Base-by-base conservation (phyloP, 768 basidiomycete species). In the Termitomyces sp. region DNA sequence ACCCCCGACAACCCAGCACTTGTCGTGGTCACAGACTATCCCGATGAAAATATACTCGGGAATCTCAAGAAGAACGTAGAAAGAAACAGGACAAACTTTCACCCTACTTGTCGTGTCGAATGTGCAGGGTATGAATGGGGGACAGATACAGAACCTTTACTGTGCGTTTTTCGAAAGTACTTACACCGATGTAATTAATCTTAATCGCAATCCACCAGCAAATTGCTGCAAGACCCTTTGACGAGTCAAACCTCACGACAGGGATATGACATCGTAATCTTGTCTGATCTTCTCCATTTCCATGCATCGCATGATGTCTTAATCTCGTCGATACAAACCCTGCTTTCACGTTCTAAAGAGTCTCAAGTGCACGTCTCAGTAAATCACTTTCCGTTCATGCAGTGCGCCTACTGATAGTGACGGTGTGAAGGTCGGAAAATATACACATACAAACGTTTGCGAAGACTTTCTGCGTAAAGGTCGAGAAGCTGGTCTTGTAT, bases 241-340 rank as follows among this genome's bases (percentile, higher is more conserved):
- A 35, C 8, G 33, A 45, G 18, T 22, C 46, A 46, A 35, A 48
- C 28, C 38, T 22, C 35, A 16, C 45, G 38, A 20, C 40, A 54
- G 5, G 77, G 74, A 53, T 89, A 78, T 66, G 86, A 88, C 62
- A 63, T 80, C 18, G 72, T 90, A 51, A 79, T 91, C 56, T 76
- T 88, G 48, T 89, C 86, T 3, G 88, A 91, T 70, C 74, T 92
- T 11, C 76, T 91, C 26, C 86, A 89, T 68, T 88, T 90, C 66
- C 74, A 82, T 65, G 63, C 64, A 54, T 86, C 83, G 44, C 88
- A 89, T 66, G 76, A 74, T 56, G 76, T 68, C 22, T 76, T 89
- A 38, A 66, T 90, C 26, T 59, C 68, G 4, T 85, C 87, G 7
- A 66, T 86, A 20, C 63, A 63, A 0, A 63, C 71, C 28, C 76